Percentiles rank a stretch among this genome's conserved stretches.
Conservation (phyloP, 75 land plant genomes). For the Chamaecyparis obtusa region DNA sequence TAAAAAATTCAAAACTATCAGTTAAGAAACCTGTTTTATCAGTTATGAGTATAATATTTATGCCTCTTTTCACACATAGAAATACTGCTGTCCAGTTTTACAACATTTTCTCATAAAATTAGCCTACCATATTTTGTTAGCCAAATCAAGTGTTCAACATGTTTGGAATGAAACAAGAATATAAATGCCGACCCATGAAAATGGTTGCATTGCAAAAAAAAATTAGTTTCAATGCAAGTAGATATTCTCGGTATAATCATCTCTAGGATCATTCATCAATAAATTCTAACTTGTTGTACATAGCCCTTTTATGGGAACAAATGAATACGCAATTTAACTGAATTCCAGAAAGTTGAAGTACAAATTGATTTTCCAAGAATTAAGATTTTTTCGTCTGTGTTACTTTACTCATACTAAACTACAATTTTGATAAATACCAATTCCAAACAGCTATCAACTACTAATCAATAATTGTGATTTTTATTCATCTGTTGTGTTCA, state of each 20-base stretch:
- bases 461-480: background rate
- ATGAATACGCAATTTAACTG: background rate
- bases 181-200: background rate
- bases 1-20: too few relatives aligned
- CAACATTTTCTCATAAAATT: too few relatives aligned
- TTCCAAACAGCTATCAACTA: background rate
- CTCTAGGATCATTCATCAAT: background rate
- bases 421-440: background rate
- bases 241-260: background rate
- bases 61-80: too few relatives aligned
- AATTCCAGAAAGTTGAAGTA: background rate
- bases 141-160: too few relatives aligned
- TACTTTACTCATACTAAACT: background rate
- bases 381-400: background rate
- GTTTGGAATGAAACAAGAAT: background rate
- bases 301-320: background rate
- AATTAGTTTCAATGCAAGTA: background rate
- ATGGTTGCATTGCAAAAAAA: background rate
- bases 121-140: too few relatives aligned
- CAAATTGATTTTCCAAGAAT: background rate
- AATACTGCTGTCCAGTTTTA: too few relatives aligned
- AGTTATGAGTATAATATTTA: too few relatives aligned
- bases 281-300: background rate
- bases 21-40: too few relatives aligned
- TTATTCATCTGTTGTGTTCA: constrained; percentile 71